Base-by-base conservation (phyloP, 768 basidiomycete genomes). In the Melanogaster broomeanus region DNA sequence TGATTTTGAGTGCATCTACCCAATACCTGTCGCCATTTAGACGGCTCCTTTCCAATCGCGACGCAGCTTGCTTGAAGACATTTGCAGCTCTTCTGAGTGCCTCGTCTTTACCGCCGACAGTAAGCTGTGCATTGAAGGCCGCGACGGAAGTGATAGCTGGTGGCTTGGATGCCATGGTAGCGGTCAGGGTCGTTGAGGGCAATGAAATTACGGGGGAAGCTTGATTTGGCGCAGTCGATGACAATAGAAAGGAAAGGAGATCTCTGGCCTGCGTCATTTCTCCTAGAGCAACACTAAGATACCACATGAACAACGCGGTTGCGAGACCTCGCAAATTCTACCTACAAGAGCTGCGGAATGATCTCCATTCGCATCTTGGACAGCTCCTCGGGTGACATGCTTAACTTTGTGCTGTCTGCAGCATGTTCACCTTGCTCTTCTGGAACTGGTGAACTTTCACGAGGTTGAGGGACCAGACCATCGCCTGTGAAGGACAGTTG, bases 181-280 rank as follows among this genome's bases (percentile, higher is more conserved):
- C 81, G 2, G 85, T 80, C 12, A 90, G 72, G 15, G 72, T 63
- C 25, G 71, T 59, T 9, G 64, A 53, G 39, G 71, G 61, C 28
- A 68, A 43, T n/a, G 66, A 56, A 22, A 66, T 49, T 22, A 63
- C 53, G 2, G 73, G 46, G 28, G 65, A 55, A 42, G 58, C 64
- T 48, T 67, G 71, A 31, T 74, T 70, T 27, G 77, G 69, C 13
- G 61, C 49, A 7, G 73, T 56, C 10, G 77, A 71, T 27, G 76
- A 66, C 13, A 90, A 69, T 13, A 92, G 70, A 24, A 82, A 74
- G 21, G 77, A 72, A 25, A 93, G 70, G 21, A 93, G 73, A 54
- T 90, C 88, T 57, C 79, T 80, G 10, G 89, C 89, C 49, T 85
- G 84, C 7, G 81, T 78, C 80, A 93, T 87, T 68, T 93, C 91